Base-by-base conservation (phyloP, 768 basidiomycete genomes). In the Lactarius psammicola region DNA sequence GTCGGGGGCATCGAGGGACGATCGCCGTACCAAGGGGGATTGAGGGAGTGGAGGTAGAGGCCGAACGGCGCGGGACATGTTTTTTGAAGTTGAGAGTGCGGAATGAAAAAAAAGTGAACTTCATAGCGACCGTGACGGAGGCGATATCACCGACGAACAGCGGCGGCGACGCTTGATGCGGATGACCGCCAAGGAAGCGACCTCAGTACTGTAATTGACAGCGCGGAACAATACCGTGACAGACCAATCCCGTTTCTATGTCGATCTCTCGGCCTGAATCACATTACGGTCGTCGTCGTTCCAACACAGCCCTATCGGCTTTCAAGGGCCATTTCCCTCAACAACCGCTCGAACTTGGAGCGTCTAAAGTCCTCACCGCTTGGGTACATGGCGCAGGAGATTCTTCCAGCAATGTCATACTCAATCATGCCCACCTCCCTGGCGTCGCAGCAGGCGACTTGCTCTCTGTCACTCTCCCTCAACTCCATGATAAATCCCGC, bases 381-480 rank as follows among this genome's bases (percentile, higher is more conserved):
- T 92, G 91, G 90, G 89, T 92, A 4, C 87, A 90, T 71, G 88
- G 90, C 63, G 71, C 80, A 40, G 87, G 85, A 71, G 85, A 88
- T 60, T 81, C 83, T 59, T 82, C 84, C 0, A 73, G 80, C 9
- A 76, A 76, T 20, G 86, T 91, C 62, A 78, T 86, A 20, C 81
- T 94, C 74, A 92, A 93, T 69, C 87, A 87, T 53, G 78, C 84
- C 13, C 85, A 80, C 74, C 92, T 89, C 88, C 89, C 89, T 7
- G 92, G 92, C 3, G 87, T 92, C 36, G 78, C 80, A 54, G 88
- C 89, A 69, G 92, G 90, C 9, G 92, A 94, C 71, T 76, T 91
- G 72, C 71, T 94, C 49, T 81, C 84, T 61, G 83, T 92, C 15
- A 73, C 77, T 28, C 68, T 77, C 55, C 76, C 77, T 60, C 78